Conservation (phyloP, 345 rosid species). For the Syzygium jambos region DNA sequence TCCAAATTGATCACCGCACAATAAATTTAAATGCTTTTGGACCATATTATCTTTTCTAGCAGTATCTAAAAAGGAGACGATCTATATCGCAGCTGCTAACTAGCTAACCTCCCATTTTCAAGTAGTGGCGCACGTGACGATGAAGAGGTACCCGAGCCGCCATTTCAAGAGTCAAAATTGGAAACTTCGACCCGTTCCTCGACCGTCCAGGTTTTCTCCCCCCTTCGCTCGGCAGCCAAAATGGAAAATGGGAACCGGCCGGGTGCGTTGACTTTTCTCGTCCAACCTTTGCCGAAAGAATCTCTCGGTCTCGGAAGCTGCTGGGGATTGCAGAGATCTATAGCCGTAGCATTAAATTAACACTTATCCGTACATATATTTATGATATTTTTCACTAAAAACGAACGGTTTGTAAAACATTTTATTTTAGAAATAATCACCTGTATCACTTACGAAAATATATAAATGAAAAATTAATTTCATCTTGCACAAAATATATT, state of each 20-base stretch:
- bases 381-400: too few species aligned
- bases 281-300: neutral
- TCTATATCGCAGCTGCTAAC: neutral
- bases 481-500: too few species aligned
- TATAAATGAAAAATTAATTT: too few species aligned
- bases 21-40: neutral
- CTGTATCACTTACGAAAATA: too few species aligned
- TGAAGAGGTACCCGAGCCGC: neutral
- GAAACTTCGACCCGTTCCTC: neutral
- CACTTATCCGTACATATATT: neutral
- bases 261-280: neutral
- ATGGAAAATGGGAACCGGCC: neutral
- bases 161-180: neutral
- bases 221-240: neutral
- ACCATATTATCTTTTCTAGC: neutral
- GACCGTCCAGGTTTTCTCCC: neutral
- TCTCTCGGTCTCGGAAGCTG: neutral
- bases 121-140: neutral
- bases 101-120: neutral
- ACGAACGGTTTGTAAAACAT: too few species aligned
- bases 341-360: neutral
- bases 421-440: too few species aligned
- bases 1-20: neutral
- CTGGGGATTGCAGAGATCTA: neutral
- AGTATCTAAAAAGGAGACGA: neutral